Base-by-base conservation (phyloP, 768 basidiomycete species). In the Artomyces pyxidatus region DNA sequence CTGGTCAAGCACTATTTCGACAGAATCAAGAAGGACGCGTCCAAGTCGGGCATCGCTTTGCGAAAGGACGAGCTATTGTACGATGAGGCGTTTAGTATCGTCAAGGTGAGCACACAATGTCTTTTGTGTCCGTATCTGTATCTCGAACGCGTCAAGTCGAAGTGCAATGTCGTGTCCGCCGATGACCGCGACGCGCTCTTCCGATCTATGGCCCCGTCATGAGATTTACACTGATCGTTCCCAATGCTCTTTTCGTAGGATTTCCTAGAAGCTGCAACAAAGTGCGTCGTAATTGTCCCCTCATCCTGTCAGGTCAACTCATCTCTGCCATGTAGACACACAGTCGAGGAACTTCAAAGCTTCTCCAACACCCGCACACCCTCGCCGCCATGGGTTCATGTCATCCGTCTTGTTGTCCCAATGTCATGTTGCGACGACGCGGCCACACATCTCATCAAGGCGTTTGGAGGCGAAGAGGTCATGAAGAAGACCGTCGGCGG, bases 1-100 rank as follows among this genome's bases (percentile, higher is more conserved):
- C 72, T 91, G n/a, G 72, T 91, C 59, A 86, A 85, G 62, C 90
- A 93, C 61, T 94, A 90, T 63, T 77, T 93, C 42, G 82, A 85
- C 38, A 75, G 80, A 12, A 63, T 79, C 42, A 55, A 48, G 35
- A 38, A 19, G 8, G 50, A 52, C 44, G 16, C 21, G 21, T 46
- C 43, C 16, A 30, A 45, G 27, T 21, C 22, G 4, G 45, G 19
- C 23, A 45, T 57, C 21, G 42, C 57, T 30, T 67, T 88, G 48
- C 71, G 77, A 58, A 74, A 81, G 58, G 82, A 89, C 45, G 86
- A 92, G 61, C 66, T 93, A 23, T 65, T 93, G 49, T 93, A 89
- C 58, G 85, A 92, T 52, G 79, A 88, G 59, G 84, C 75, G 2
- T 90, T 89, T 60, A 82, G 72, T 47, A 76, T 89, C 41, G 73